phyloP scores from a whole-genome alignment of 371 early-diverging fungal genomes.

The Mortierella sp. region DNA sequence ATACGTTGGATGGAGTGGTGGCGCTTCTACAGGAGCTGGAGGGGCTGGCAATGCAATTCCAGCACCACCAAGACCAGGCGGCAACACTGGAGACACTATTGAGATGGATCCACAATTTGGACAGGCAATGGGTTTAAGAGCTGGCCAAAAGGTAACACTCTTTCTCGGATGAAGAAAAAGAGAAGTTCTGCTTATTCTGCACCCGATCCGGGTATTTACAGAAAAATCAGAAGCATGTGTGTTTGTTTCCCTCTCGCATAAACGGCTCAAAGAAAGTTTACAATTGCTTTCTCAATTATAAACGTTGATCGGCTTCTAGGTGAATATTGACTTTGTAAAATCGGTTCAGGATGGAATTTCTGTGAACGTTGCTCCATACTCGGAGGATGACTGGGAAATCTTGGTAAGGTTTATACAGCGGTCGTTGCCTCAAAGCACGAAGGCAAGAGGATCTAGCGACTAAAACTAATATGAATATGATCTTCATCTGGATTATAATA shows the following conservation, averaged over 20 bases:
- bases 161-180: not conserved
- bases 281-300: not conserved
- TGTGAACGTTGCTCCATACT: conserved; percentile 83
- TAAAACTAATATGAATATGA: not conserved
- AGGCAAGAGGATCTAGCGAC: not conserved
- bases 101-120: conserved; percentile 83
- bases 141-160: conserved; percentile 73
- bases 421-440: not conserved
- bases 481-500: conserved; percentile 27
- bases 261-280: not conserved
- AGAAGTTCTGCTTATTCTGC: not conserved
- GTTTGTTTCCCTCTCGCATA: not conserved
- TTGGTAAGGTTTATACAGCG: conserved; percentile 61
- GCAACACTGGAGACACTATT: conserved; percentile 64
- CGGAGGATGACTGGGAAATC: conserved; percentile 92
- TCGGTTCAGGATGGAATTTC: conserved; percentile 69
- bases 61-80: conserved; percentile 57
- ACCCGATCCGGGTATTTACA: conserved; percentile 5
- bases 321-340: conserved; percentile 73
- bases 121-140: conserved; percentile 69
- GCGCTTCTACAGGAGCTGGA: conserved; percentile 61
- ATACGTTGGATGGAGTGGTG: conserved; percentile 82
- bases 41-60: conserved; percentile 59
- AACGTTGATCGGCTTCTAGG: conserved; percentile 52
- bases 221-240: not conserved